These are phyloP conservation scores for Penicillium olsonii DNA, from an alignment of 2,329 filamentous ascomycete genomes.

Conservation along the genomic window DNA sequence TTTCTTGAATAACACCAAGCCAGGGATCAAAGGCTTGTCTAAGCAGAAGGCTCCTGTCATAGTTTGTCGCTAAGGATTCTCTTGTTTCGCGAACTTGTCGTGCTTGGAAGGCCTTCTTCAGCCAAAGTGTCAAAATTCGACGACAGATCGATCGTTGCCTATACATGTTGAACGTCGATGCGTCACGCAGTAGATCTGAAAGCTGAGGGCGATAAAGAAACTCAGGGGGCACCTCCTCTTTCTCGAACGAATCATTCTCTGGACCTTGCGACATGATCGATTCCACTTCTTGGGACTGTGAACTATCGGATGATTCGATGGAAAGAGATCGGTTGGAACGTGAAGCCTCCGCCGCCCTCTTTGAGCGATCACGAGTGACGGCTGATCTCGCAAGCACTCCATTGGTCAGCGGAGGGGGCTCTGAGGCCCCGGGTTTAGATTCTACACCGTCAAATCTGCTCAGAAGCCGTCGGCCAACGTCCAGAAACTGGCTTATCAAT, in stretches of 20 bases:
- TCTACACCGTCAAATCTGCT: conserved; percentile 33
- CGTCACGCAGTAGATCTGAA: conserved; percentile 54
- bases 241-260: conserved; percentile 28
- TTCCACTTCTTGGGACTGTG: conserved; percentile 22
- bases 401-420: conserved; percentile 21
- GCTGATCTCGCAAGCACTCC: conserved; percentile 31
- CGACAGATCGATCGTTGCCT: conserved; percentile 41
- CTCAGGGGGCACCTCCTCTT: conserved; percentile 34
- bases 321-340: conserved; percentile 18
- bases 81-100: conserved; percentile 41
- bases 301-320: conserved; percentile 24
- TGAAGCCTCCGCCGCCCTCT: conserved; percentile 27
- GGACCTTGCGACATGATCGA: conserved; percentile 23
- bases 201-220: conserved; percentile 52
- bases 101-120: conserved; percentile 43
- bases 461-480: conserved; percentile 40
- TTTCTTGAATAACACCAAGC: conserved; percentile 43
- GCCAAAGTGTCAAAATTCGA: conserved; percentile 50
- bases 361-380: conserved; percentile 32
- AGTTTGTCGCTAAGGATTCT: conserved; percentile 48
- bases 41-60: conserved; percentile 55
- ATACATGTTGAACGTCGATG: conserved; percentile 50
- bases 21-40: conserved; percentile 56
- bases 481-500: conserved; percentile 41
- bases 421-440: conserved; percentile 16